phyloP scores from a whole-genome alignment of 495 filamentous ascomycete genomes.

The Chaetomidium leptoderma region DNA sequence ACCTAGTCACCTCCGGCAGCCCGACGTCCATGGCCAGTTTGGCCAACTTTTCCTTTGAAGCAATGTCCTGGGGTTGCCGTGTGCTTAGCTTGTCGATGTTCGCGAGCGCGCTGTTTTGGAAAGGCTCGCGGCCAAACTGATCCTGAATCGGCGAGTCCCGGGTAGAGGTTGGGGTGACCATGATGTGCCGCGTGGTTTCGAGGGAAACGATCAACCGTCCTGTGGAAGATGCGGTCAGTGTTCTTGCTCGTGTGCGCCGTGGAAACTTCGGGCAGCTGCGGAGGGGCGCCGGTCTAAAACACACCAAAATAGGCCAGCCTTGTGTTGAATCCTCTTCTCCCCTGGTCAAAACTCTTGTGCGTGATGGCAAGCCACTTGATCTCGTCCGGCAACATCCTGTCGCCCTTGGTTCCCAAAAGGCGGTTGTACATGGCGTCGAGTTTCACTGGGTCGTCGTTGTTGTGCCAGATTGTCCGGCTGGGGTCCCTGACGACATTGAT shows the following conservation, averaged over 20 bases:
- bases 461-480: constrained; percentile 48
- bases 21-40: constrained; percentile 65
- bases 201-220: constrained; percentile 77
- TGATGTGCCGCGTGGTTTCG: constrained; percentile 68
- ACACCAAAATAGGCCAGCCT: constrained; percentile 85
- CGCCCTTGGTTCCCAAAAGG: constrained; percentile 66
- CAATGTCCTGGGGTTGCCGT: constrained; percentile 50
- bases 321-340: constrained; percentile 88
- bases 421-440: constrained; percentile 71
- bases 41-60: constrained; percentile 58
- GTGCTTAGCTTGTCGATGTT: constrained; percentile 63
- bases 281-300: constrained; percentile 47
- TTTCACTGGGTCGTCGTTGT: constrained; percentile 68
- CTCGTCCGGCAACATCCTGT: constrained; percentile 74
- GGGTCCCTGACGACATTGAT: constrained; percentile 46
- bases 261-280: neutral
- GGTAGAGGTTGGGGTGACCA: constrained; percentile 40
- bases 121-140: constrained; percentile 57
- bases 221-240: constrained; percentile 32
- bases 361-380: constrained; percentile 96
- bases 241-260: constrained; percentile 52
- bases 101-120: constrained; percentile 66
- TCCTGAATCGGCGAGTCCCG: constrained; percentile 33
- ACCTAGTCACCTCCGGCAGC: constrained; percentile 69
- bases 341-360: constrained; percentile 98